phyloP scores from a whole-genome alignment of 169 alveolate genomes.

The Plasmodium relictum region DNA sequence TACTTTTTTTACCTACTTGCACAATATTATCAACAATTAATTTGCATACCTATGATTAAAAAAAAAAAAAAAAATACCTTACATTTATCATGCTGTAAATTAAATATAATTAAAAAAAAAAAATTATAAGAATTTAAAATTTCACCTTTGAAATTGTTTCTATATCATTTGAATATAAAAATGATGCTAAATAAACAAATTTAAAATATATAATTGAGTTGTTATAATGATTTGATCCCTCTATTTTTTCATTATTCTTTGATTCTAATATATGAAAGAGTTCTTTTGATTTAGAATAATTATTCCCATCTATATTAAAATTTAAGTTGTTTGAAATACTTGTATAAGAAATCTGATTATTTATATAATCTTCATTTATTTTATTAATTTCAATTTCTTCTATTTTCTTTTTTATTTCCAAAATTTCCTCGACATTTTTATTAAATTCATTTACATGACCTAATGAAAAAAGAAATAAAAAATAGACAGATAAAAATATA shows the following conservation, averaged over 20 bases:
- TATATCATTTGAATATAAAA: slow-evolving; percentile 53
- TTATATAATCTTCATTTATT: slow-evolving; percentile 30
- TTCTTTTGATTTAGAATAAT: slow-evolving; percentile 58
- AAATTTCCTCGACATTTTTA: slow-evolving; percentile 34
- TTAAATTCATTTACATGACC: slow-evolving; percentile 59
- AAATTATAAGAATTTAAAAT: not conserved
- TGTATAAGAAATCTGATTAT: slow-evolving; percentile 48
- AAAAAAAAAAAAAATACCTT: not conserved
- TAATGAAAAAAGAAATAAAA: not conserved
- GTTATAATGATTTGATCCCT: slow-evolving; percentile 36
- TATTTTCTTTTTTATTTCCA: slow-evolving; percentile 49
- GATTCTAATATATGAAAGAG: slow-evolving; percentile 40
- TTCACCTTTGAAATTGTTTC: slow-evolving; percentile 52
- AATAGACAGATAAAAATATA: not conserved
- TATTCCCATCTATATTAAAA: slow-evolving; percentile 28
- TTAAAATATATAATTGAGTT: slow-evolving; percentile 57
- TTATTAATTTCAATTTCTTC: slow-evolving; percentile 45
- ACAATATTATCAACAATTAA: slow-evolving; percentile 49
- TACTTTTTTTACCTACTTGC: slow-evolving; percentile 59
- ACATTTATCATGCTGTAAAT: not conserved
- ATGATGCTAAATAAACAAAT: slow-evolving; percentile 46
- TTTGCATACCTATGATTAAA: slow-evolving; percentile 30
- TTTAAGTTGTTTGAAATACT: slow-evolving; percentile 47
- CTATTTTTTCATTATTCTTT: slow-evolving; percentile 39
- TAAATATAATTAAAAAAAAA: not conserved